These are phyloP conservation scores for Nemania sp. DNA, from an alignment of 2,329 filamentous ascomycete species.

Conservation along the genomic window DNA sequence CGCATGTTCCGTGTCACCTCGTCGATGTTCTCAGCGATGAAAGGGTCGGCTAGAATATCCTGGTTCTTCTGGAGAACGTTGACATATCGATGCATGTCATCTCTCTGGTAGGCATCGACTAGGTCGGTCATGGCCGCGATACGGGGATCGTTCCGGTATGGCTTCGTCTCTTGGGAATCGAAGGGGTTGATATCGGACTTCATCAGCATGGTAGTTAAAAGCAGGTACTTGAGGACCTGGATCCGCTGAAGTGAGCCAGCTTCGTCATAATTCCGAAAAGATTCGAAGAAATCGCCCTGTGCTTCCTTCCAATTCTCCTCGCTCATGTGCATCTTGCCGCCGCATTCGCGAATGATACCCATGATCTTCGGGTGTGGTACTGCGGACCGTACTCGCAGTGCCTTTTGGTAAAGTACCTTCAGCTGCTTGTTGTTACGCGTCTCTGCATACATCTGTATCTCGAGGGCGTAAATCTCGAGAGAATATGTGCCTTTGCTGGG, in stretches of 20 bases:
- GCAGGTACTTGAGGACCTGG: conserved; percentile 94
- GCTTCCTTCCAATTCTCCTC: conserved; percentile 99
- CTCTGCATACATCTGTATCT: conserved; percentile 98
- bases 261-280: conserved; percentile 98
- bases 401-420: conserved; percentile 88
- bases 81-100: conserved; percentile 92
- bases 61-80: conserved; percentile 83
- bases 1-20: conserved; percentile 98
- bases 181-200: conserved; percentile 98
- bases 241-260: conserved; percentile 94
- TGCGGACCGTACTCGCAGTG: conserved; percentile 90
- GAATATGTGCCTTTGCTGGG: conserved; percentile 95
- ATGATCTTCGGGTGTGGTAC: conserved; percentile 98
- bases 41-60: conserved; percentile 87
- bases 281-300: conserved; percentile 97
- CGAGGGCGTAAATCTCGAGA: conserved; percentile 91
- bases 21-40: conserved; percentile 98
- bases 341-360: conserved; percentile 98
- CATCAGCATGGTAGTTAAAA: conserved; percentile 97
- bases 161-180: conserved; percentile 97
- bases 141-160: conserved; percentile 92
- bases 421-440: conserved; percentile 97
- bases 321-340: conserved; percentile 99
- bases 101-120: conserved; percentile 93
- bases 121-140: conserved; percentile 97